Conservation (phyloP, 257 asterid species). For the Nicotiana noctiflora region DNA sequence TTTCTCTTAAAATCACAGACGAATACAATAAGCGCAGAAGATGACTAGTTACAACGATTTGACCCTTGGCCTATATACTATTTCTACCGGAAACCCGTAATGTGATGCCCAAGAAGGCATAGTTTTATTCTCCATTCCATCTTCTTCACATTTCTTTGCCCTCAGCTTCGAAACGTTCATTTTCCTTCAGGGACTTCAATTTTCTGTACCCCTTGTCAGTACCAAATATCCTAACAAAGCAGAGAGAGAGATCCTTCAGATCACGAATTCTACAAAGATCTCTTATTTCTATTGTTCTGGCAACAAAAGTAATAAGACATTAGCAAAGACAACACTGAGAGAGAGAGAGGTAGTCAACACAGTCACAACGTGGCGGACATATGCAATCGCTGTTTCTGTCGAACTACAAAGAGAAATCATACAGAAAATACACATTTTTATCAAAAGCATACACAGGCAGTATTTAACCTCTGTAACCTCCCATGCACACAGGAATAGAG, state of each 20-base stretch:
- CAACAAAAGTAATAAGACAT: neutral
- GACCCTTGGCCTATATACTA: neutral
- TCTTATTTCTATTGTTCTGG: neutral
- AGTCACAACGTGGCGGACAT: neutral
- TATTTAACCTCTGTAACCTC: neutral
- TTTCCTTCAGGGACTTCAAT: constrained; percentile 61
- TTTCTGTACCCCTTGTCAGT: constrained; percentile 84
- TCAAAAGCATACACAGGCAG: neutral
- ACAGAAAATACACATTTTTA: neutral
- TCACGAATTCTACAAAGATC: neutral
- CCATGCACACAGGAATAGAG: neutral
- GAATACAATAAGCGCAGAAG: neutral
- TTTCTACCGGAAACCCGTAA: neutral
- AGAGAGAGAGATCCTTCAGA: neutral
- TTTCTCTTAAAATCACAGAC: neutral
- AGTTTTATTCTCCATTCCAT: neutral
- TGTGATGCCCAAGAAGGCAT: neutral
- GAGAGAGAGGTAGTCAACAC: neutral
- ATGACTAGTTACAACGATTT: neutral
- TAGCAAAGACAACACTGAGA: neutral
- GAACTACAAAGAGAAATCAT: neutral
- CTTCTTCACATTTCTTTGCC: constrained; percentile 32
- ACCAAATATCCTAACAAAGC: constrained; percentile 65
- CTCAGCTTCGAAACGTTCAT: constrained; percentile 25
- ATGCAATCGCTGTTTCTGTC: neutral